These are phyloP conservation scores for Zygosaccharomyces sapae DNA, from an alignment of 1,139 yeast species.

Conservation along the genomic window DNA sequence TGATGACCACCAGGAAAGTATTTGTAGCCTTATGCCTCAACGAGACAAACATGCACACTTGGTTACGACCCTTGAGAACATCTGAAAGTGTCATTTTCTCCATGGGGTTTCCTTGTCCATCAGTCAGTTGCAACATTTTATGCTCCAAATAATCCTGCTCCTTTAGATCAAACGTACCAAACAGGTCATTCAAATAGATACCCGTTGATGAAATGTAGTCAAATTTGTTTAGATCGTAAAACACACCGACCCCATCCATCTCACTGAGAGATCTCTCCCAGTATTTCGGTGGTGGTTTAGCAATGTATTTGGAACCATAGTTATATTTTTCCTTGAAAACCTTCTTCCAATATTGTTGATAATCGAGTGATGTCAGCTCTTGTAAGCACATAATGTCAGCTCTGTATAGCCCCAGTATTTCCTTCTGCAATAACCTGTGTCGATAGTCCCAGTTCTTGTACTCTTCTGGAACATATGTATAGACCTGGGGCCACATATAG, in stretches of 20 bases:
- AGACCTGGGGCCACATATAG: slow-evolving; percentile 55
- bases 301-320: slow-evolving; percentile 46
- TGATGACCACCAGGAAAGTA: slow-evolving; percentile 44
- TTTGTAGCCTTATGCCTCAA: slow-evolving; percentile 43
- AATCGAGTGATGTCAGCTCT: slow-evolving; percentile 52
- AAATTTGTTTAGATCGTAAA: slow-evolving; percentile 46
- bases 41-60: slow-evolving; percentile 50
- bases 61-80: slow-evolving; percentile 47
- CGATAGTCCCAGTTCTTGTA: slow-evolving; percentile 49
- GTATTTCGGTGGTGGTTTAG: slow-evolving; percentile 48
- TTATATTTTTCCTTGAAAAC: slow-evolving; percentile 29
- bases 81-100: slow-evolving; percentile 26
- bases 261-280: slow-evolving; percentile 45
- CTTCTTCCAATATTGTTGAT: slow-evolving; percentile 43
- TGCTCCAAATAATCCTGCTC: slow-evolving; percentile 39
- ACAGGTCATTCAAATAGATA: slow-evolving; percentile 43
- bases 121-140: slow-evolving; percentile 33
- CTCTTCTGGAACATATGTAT: slow-evolving; percentile 45
- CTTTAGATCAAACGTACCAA: slow-evolving; percentile 38
- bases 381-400: slow-evolving; percentile 60
- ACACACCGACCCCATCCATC: slow-evolving; percentile 58
- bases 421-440: slow-evolving; percentile 43
- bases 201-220: slow-evolving; percentile 43
- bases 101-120: slow-evolving; percentile 30
- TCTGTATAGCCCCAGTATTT: slow-evolving; percentile 39